Evolutionary conservation across 2,329 filamentous ascomycete species (phyloP).

Genomic region (Talaromyces sp.): DNA sequence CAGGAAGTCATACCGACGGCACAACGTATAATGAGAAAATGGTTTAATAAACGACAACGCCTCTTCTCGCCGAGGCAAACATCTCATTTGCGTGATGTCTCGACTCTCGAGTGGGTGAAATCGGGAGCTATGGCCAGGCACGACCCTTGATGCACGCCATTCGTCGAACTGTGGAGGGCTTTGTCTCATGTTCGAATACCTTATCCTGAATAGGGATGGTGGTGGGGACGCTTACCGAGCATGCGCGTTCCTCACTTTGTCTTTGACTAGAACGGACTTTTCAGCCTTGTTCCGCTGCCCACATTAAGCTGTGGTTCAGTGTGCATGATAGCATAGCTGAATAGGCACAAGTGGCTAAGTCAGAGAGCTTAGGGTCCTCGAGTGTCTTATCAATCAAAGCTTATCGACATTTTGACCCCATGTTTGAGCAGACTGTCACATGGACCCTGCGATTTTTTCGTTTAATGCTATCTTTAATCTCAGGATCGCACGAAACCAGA

Average conservation of each 20-base stretch:
- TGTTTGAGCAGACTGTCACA: slow-evolving; percentile 1
- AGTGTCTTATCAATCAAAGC: not conserved
- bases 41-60: not conserved
- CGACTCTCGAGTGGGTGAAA: not conserved
- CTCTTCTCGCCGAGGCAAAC: not conserved
- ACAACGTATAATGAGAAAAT: not conserved
- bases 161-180: slow-evolving; percentile 11
- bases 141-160: slow-evolving; percentile 11
- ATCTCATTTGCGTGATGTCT: not conserved
- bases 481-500: not conserved
- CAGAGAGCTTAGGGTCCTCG: not conserved
- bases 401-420: slow-evolving; percentile 4
- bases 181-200: slow-evolving; percentile 11
- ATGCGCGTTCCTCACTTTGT: not conserved
- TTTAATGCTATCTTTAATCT: not conserved
- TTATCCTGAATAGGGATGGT: not conserved
- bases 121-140: slow-evolving; percentile 12
- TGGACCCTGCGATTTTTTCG: not conserved
- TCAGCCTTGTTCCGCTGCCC: slow-evolving; percentile 14
- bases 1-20: not conserved
- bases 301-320: not conserved
- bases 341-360: not conserved
- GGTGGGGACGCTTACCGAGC: not conserved
- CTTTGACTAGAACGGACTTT: not conserved
- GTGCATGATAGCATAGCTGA: not conserved